Evolutionary conservation across 2,329 filamentous ascomycete genomes (phyloP), one percentile per base, ranked within the genome.

Genomic region (Exophiala oligosperma): DNA sequence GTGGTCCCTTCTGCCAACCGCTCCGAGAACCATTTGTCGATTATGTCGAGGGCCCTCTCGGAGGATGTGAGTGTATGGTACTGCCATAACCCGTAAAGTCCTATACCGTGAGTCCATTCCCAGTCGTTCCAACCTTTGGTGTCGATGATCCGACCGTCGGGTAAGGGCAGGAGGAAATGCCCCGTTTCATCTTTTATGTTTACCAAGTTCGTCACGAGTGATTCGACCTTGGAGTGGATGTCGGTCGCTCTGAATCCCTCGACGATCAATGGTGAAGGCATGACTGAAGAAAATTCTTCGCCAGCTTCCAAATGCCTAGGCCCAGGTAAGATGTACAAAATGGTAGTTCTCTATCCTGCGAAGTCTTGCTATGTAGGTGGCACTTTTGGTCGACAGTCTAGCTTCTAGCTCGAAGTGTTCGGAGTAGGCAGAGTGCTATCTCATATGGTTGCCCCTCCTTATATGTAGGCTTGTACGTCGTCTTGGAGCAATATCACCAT

Each of bases 11-110:
- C 85, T 0, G 79, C 80, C 61, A 91, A 86, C 7, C 89, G 85
- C 49, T 80, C 81, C 5, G 77, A 76, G 73, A 91, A 92, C 90
- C 90, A 93, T 57, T 83, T 79, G 68, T 89, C 81, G 66, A 92
- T 91, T 61, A 88, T 85, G 60, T 79, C 72, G 21, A 91, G 79
- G 54, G 84, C 82, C 29, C 76, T 73, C 1, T 77, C 71, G 29
- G 87, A 84, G 48, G 84, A 85, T 0, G 87, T 91, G 64, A 92
- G 74, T 57, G 85, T 83, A 74, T 92, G 88, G 78, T 92, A 92
- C 70, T 91, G 88, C 85, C 87, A 92, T 54, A 93, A 83, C 28
- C 90, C 89, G 72, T 92, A 91, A 21, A 92, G 83, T 4, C 89
- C 89, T 67, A 92, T 84, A 44, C 89, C 89, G 71, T 92, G 89